A percentile compares a stretch with the other conserved stretches of the same genome.
These are phyloP conservation scores for Thielaviopsis populi DNA, from an alignment of 2,329 filamentous ascomycete species.

Conservation along the genomic window DNA sequence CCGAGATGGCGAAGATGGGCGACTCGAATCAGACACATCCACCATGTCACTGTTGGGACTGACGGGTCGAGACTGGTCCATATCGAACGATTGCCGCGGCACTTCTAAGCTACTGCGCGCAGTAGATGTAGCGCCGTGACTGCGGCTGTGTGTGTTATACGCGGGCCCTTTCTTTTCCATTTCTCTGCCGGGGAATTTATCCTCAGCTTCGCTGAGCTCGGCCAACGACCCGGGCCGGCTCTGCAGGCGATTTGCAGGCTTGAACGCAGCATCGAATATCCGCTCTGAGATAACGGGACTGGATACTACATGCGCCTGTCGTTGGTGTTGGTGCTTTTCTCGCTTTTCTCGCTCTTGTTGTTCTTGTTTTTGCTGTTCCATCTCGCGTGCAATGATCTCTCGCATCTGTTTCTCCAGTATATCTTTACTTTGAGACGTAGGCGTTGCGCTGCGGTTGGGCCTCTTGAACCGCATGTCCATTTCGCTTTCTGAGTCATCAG, in stretches of 20 bases:
- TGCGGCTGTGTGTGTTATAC: conserved; percentile 22
- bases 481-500: conserved; percentile 47
- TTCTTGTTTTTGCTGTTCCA: conserved; percentile 23
- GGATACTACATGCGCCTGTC: background rate
- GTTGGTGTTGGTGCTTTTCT: background rate
- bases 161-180: background rate
- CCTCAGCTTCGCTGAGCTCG: conserved; percentile 26
- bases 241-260: conserved; percentile 23
- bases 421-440: conserved; percentile 34
- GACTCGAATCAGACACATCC: conserved; percentile 30
- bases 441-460: conserved; percentile 31
- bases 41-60: background rate
- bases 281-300: background rate
- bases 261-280: conserved; percentile 18
- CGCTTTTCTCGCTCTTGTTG: conserved; percentile 5
- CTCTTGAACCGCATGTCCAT: conserved; percentile 28
- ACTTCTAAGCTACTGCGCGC: conserved; percentile 11
- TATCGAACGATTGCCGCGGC: conserved; percentile 18
- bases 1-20: conserved; percentile 47
- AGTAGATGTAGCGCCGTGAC: conserved; percentile 24
- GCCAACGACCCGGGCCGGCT: conserved; percentile 27
- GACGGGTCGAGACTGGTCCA: conserved; percentile 3
- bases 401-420: conserved; percentile 47
- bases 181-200: conserved; percentile 23
- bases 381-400: conserved; percentile 43